phyloP scores from a whole-genome alignment of 148 eudicot genomes.

The Vaccinium myrtillus region DNA sequence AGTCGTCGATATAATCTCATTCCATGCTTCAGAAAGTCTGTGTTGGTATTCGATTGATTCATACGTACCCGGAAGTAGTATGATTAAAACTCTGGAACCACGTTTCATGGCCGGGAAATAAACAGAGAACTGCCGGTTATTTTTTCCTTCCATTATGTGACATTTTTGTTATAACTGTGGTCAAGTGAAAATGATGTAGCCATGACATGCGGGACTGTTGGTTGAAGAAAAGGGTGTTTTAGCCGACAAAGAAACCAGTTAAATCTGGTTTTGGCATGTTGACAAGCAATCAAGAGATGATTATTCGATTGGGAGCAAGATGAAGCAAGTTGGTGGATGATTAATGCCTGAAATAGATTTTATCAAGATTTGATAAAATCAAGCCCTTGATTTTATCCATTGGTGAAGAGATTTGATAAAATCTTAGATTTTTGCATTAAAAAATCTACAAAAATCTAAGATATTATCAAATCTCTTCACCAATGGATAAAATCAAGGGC shows the following conservation, averaged over 20 bases:
- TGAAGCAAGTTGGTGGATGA: not conserved
- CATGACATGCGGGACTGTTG: not conserved
- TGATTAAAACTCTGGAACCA: not conserved
- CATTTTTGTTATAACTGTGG: not conserved
- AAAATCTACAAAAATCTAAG: too few species aligned
- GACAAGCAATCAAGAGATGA: not conserved
- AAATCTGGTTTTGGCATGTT: not conserved
- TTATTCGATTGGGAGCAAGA: not conserved
- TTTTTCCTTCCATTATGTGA: not conserved
- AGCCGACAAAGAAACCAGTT: not conserved
- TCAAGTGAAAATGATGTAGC: not conserved
- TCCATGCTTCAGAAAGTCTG: not conserved
- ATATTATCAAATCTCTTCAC: too few species aligned
- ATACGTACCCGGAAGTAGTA: not conserved
- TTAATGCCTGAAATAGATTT: not conserved
- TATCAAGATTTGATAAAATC: too few species aligned
- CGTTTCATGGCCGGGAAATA: not conserved
- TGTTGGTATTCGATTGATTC: not conserved
- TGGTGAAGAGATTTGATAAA: too few species aligned
- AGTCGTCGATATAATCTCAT: not conserved
- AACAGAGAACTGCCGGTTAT: not conserved
- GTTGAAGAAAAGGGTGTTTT: not conserved
- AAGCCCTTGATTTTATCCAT: too few species aligned
- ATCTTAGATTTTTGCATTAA: too few species aligned
- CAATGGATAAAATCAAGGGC: too few species aligned